Percentiles rank a stretch among this genome's conserved stretches.
Evolutionary conservation across 345 rosid genomes (phyloP).

Genomic region (Eucalyptus melliodora): DNA sequence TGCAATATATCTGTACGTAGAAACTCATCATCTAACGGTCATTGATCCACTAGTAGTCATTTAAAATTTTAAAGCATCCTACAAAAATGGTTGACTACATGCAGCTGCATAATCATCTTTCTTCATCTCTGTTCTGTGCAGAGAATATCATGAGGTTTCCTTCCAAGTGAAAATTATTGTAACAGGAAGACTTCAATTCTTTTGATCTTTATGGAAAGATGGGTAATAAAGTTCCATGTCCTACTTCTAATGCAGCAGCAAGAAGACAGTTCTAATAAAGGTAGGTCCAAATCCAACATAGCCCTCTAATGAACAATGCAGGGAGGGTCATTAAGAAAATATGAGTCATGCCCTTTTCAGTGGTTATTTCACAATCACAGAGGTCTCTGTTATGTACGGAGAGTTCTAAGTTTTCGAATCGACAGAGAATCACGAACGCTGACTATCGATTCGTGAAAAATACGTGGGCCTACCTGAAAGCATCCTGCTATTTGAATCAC

Average conservation of each 20-base stretch:
- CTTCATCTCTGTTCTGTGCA: background rate
- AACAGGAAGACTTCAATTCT: background rate
- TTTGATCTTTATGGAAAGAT: background rate
- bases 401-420: background rate
- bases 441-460: background rate
- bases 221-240: background rate
- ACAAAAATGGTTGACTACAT: background rate
- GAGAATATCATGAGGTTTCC: background rate
- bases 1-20: constrained; percentile 30
- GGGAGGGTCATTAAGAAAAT: background rate
- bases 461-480: constrained; percentile 19
- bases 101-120: background rate
- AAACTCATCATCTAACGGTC: background rate
- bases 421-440: background rate
- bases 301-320: background rate
- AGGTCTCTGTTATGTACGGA: background rate
- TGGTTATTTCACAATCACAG: background rate
- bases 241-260: background rate
- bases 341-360: background rate
- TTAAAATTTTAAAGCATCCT: background rate
- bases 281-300: background rate
- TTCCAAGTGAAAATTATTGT: background rate
- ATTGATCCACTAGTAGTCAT: background rate
- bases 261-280: background rate
- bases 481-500: constrained; percentile 44